phyloP scores from a whole-genome alignment of 2,329 filamentous ascomycete species.

The Claviceps capensis region DNA sequence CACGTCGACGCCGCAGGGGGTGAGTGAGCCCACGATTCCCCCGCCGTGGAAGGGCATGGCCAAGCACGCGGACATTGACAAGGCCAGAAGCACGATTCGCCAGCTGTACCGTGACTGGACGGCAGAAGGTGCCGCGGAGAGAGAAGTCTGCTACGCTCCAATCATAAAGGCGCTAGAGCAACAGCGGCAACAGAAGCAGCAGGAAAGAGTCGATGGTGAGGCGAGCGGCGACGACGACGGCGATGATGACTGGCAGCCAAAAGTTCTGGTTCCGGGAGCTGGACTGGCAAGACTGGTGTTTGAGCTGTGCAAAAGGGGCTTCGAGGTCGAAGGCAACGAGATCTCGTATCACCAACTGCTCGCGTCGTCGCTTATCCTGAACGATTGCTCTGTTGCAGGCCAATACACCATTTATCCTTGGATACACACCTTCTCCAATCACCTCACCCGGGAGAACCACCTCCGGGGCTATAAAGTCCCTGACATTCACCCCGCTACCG shows the following conservation, averaged over 20 bases:
- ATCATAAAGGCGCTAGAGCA: conserved; percentile 51
- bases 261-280: conserved; percentile 76
- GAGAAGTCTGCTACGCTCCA: conserved; percentile 63
- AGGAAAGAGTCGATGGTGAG: conserved; percentile 22
- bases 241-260: conserved; percentile 30
- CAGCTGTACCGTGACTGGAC: conserved; percentile 97
- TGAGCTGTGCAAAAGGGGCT: conserved; percentile 65
- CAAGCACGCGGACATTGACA: conserved; percentile 66
- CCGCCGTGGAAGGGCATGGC: conserved; percentile 57
- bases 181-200: conserved; percentile 21
- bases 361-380: conserved; percentile 65
- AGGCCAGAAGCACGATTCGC: conserved; percentile 79
- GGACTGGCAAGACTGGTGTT: conserved; percentile 82
- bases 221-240: conserved; percentile 9
- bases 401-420: conserved; percentile 74
- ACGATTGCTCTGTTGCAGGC: conserved; percentile 43
- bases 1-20: conserved; percentile 17
- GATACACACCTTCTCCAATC: conserved; percentile 79
- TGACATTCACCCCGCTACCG: conserved; percentile 58
- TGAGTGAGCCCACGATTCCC: conserved; percentile 32
- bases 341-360: conserved; percentile 96
- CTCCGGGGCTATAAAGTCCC: conserved; percentile 61
- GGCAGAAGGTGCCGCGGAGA: conserved; percentile 57
- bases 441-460: conserved; percentile 59
- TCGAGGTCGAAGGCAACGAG: conserved; percentile 74